Conservation (phyloP, 176 grass and related monocot genomes). For the Rhipidocladum racemiflorum region DNA sequence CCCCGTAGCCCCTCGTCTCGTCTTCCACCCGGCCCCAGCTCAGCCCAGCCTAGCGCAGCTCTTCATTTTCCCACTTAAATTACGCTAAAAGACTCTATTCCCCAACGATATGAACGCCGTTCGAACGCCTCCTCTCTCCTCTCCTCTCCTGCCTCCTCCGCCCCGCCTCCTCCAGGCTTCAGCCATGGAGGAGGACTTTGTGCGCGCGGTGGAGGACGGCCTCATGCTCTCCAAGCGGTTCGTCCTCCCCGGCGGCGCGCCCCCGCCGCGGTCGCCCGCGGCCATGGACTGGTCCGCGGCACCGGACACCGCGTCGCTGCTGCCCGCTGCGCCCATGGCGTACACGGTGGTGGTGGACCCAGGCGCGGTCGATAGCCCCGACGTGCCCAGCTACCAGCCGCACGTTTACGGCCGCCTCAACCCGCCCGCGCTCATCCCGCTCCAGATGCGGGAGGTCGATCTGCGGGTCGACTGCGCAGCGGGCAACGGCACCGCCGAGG, state of each 20-base stretch:
- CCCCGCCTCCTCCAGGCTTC: neutral
- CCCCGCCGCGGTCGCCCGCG: conserved; percentile 32
- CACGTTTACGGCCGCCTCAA: conserved; percentile 84
- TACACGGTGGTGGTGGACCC: conserved; percentile 84
- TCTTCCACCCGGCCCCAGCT: neutral
- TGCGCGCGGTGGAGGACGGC: conserved; percentile 76
- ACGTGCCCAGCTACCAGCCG: conserved; percentile 96
- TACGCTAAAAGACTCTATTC: conserved; percentile 24
- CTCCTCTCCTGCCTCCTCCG: neutral
- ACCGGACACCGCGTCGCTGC: neutral
- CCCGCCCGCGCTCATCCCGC: conserved; percentile 88
- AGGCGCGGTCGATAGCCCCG: conserved; percentile 82
- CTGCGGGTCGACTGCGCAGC: conserved; percentile 61
- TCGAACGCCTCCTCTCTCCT: neutral
- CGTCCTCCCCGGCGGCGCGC: conserved; percentile 34
- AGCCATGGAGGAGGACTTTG: conserved; percentile 67
- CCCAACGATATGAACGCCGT: neutral
- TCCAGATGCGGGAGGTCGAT: conserved; percentile 77
- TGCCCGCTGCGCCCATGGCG: conserved; percentile 68
- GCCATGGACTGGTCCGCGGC: conserved; percentile 57
- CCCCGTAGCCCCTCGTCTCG: neutral
- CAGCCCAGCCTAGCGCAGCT: neutral
- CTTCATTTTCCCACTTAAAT: conserved; percentile 20
- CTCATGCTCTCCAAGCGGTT: conserved; percentile 79
- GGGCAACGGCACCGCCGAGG: conserved; percentile 35